These are phyloP conservation scores for Aspergillus sergii DNA, from an alignment of 2,329 filamentous ascomycete species.

Conservation along the genomic window DNA sequence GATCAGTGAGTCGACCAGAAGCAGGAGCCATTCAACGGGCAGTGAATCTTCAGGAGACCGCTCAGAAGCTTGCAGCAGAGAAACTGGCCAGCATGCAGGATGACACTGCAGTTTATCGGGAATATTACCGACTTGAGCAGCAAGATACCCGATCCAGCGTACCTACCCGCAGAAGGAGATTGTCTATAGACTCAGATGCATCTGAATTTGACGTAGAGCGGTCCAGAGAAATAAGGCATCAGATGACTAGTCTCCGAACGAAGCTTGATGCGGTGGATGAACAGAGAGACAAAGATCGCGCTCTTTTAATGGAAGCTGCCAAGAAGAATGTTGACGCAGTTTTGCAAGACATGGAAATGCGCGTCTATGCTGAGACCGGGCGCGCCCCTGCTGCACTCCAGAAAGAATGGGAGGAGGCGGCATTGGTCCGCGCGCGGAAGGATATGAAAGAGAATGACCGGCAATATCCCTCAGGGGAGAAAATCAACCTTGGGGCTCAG, in stretches of 20 bases:
- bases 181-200: constrained; percentile 66
- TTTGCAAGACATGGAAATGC: constrained; percentile 79
- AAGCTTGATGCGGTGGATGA: constrained; percentile 53
- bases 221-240: constrained; percentile 71
- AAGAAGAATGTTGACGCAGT: constrained; percentile 82
- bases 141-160: constrained; percentile 51
- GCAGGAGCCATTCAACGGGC: constrained; percentile 26
- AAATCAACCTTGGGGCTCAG: constrained; percentile 73
- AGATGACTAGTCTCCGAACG: constrained; percentile 78
- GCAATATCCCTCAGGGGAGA: constrained; percentile 58
- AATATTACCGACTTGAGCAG: constrained; percentile 71
- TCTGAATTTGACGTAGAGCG: constrained; percentile 66
- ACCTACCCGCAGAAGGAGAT: constrained; percentile 62
- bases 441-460: constrained; percentile 65
- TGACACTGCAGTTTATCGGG: constrained; percentile 68
- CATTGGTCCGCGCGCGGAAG: constrained; percentile 66
- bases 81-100: constrained; percentile 78
- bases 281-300: constrained; percentile 69
- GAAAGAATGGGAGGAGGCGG: constrained; percentile 78
- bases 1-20: constrained; percentile 31
- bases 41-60: constrained; percentile 73
- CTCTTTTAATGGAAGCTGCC: constrained; percentile 73
- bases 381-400: constrained; percentile 69
- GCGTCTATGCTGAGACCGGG: constrained; percentile 75
- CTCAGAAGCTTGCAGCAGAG: constrained; percentile 82